These are phyloP conservation scores for Bryopsis sp. DNA, from an alignment of 139 green algal genomes.

Conservation along the genomic window DNA sequence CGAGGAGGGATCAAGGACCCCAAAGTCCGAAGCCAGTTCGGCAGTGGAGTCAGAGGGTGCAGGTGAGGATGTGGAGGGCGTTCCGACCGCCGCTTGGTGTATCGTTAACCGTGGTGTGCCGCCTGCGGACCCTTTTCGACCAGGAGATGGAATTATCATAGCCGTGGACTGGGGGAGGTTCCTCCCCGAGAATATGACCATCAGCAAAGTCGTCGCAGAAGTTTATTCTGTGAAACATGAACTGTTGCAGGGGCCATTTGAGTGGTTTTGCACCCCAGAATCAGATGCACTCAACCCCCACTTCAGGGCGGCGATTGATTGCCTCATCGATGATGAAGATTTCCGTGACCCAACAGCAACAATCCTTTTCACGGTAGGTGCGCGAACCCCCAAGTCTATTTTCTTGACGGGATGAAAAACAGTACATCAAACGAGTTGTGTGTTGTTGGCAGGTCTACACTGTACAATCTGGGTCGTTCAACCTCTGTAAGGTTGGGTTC, in stretches of 20 bases:
- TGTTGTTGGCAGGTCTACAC: slow-evolving; percentile 20
- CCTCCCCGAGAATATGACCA: slow-evolving; percentile 40
- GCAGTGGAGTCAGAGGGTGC: neutral
- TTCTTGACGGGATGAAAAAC: too few relatives aligned
- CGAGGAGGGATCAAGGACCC: too few relatives aligned
- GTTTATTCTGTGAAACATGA: slow-evolving; percentile 29
- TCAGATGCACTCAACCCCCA: slow-evolving; percentile 25
- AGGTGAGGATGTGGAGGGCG: slow-evolving; percentile 40
- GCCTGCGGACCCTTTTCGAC: slow-evolving; percentile 36
- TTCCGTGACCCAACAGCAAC: slow-evolving; percentile 25
- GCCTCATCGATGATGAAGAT: slow-evolving; percentile 1
- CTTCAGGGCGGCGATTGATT: slow-evolving; percentile 12
- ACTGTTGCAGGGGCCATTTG: slow-evolving; percentile 31
- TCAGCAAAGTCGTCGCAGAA: slow-evolving; percentile 36
- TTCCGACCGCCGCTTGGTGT: slow-evolving; percentile 38
- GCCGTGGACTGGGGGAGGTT: slow-evolving; percentile 47
- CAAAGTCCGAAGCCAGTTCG: too few relatives aligned
- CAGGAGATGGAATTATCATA: slow-evolving; percentile 33
- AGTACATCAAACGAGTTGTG: too few relatives aligned
- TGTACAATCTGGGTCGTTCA: slow-evolving; percentile 16
- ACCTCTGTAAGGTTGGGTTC: slow-evolving; percentile 40
- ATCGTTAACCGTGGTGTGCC: slow-evolving; percentile 34
- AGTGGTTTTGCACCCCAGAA: slow-evolving; percentile 32
- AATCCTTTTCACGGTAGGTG: slow-evolving; percentile 18
- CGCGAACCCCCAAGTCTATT: too few relatives aligned